phyloP scores from a whole-genome alignment of 2,329 filamentous ascomycete genomes.

The Sclerotinia minor region DNA sequence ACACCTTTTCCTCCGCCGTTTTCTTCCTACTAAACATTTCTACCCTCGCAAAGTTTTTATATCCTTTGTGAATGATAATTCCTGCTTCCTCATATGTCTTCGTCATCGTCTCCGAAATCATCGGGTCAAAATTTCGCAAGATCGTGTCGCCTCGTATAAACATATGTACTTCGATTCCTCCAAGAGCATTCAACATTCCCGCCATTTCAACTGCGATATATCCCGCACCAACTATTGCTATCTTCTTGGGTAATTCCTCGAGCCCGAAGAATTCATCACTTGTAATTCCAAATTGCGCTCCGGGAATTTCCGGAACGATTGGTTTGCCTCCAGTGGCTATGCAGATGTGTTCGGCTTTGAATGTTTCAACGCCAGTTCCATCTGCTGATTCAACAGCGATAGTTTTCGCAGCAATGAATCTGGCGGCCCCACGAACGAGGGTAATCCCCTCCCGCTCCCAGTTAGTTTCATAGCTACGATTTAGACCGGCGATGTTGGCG shows the following conservation, averaged over 20 bases:
- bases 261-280: slow-evolving; percentile 54
- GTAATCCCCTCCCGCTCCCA: slow-evolving; percentile 52
- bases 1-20: slow-evolving; percentile 46
- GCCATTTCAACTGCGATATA: slow-evolving; percentile 45
- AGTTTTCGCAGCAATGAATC: slow-evolving; percentile 47
- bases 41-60: slow-evolving; percentile 50
- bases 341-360: slow-evolving; percentile 49
- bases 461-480: slow-evolving; percentile 51
- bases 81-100: slow-evolving; percentile 51
- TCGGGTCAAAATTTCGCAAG: slow-evolving; percentile 53
- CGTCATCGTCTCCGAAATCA: slow-evolving; percentile 54
- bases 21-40: slow-evolving; percentile 36
- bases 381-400: slow-evolving; percentile 48
- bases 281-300: slow-evolving; percentile 51
- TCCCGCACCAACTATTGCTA: slow-evolving; percentile 52
- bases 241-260: slow-evolving; percentile 51
- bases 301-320: slow-evolving; percentile 44
- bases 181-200: slow-evolving; percentile 50
- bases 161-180: slow-evolving; percentile 52
- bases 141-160: slow-evolving; percentile 51
- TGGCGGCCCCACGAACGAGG: slow-evolving; percentile 50
- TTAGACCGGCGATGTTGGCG: slow-evolving; percentile 47
- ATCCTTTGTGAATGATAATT: slow-evolving; percentile 49
- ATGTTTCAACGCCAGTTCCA: slow-evolving; percentile 43
- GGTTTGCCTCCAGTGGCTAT: slow-evolving; percentile 52